Conservation (phyloP, 2,329 filamentous ascomycete species). For the Pseudocercospora fijiensis region DNA sequence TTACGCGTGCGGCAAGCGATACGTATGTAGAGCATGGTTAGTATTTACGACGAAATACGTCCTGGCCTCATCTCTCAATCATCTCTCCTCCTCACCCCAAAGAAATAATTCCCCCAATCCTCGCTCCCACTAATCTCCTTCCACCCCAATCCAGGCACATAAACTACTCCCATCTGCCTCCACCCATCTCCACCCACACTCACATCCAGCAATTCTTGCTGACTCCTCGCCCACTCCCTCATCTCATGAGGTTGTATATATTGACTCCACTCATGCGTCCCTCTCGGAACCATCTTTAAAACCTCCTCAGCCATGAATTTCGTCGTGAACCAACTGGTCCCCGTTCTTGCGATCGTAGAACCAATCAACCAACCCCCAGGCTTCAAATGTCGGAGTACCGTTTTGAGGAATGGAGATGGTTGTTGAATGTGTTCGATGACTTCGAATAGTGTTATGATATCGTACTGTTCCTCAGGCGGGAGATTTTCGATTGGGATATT, state of each 20-base stretch:
- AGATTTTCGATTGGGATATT: slow-evolving; percentile 76
- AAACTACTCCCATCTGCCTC: slow-evolving; percentile 78
- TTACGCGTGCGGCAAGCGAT: too few species aligned
- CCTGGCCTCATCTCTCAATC: neutral
- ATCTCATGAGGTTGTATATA: slow-evolving; percentile 88
- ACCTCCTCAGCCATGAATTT: slow-evolving; percentile 89
- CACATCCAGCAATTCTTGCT: slow-evolving; percentile 45
- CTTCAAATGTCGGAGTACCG: slow-evolving; percentile 71
- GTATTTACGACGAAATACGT: too few species aligned
- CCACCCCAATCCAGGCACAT: slow-evolving; percentile 89
- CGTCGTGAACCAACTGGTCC: slow-evolving; percentile 86
- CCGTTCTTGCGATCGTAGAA: slow-evolving; percentile 87
- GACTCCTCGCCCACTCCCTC: slow-evolving; percentile 47
- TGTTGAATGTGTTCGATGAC: slow-evolving; percentile 88
- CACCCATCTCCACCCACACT: slow-evolving; percentile 66
- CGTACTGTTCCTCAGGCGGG: slow-evolving; percentile 54
- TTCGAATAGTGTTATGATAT: slow-evolving; percentile 86
- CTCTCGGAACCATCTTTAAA: slow-evolving; percentile 79
- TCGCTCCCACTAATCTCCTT: slow-evolving; percentile 78
- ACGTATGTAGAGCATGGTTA: too few species aligned
- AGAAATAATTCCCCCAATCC: slow-evolving; percentile 92
- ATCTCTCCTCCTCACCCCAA: slow-evolving; percentile 66
- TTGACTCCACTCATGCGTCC: slow-evolving; percentile 95
- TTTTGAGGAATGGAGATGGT: slow-evolving; percentile 70
- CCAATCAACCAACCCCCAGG: slow-evolving; percentile 92